phyloP scores from a whole-genome alignment of 495 filamentous ascomycete species.

The Lepraria neglecta region DNA sequence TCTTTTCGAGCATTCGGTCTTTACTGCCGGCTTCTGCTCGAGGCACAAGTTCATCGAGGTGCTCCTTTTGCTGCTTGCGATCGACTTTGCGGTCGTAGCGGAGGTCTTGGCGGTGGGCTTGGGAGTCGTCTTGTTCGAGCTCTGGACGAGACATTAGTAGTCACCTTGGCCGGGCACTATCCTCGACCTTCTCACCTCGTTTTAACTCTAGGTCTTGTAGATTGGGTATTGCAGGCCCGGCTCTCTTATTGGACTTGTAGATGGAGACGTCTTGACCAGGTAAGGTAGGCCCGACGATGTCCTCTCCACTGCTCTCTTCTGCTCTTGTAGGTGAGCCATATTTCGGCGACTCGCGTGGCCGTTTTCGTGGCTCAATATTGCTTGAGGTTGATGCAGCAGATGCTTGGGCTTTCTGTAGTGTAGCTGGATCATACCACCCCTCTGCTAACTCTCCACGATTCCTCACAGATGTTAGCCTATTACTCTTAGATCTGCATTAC shows the following conservation, averaged over 20 bases:
- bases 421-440: constrained; percentile 85
- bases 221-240: constrained; percentile 70
- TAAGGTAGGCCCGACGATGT: constrained; percentile 64
- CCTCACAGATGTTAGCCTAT: constrained; percentile 50
- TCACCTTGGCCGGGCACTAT: background rate
- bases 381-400: constrained; percentile 21
- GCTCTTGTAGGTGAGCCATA: constrained; percentile 14
- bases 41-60: constrained; percentile 72
- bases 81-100: constrained; percentile 57
- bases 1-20: constrained; percentile 84
- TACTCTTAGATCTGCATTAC: background rate
- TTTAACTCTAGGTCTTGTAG: constrained; percentile 67
- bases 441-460: constrained; percentile 87
- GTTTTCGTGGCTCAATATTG: constrained; percentile 11
- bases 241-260: constrained; percentile 28
- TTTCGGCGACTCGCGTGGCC: constrained; percentile 13
- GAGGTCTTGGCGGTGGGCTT: constrained; percentile 47
- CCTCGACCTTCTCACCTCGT: constrained; percentile 43
- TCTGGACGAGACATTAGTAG: constrained; percentile 35
- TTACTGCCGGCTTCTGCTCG: constrained; percentile 79
- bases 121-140: constrained; percentile 48
- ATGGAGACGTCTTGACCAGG: constrained; percentile 38
- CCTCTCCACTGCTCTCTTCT: constrained; percentile 47
- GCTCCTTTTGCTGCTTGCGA: constrained; percentile 51
- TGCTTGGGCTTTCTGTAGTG: constrained; percentile 46